Base-by-base conservation (phyloP, 306 rosid species). In the Gillenia trifoliata region DNA sequence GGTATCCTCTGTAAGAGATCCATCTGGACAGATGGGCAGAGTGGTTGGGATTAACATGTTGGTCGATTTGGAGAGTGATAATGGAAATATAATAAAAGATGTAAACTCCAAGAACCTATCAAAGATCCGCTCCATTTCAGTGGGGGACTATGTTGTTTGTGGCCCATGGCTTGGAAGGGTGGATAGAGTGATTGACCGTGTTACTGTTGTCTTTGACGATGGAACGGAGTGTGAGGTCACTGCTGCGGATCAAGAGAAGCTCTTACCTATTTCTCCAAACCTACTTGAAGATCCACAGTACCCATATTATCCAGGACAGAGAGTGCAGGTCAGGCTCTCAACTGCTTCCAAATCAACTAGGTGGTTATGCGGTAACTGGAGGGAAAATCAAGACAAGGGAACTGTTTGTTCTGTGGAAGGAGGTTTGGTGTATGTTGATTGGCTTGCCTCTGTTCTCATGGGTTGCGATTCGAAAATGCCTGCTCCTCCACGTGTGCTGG, bases 151-250 rank as follows among this genome's bases (percentile, higher is more conserved):
- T 59, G 96, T 95, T 72, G 75, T 89, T 72, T 84, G 78, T 63
- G 98, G 99, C 54, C 83, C 93, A 36, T 95, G 99, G 99, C 79
- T 95, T 74, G 99, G 99, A 61, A 86, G 81, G 82, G 92, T 90
- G 78, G 96, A 86, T 25, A 83, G 77, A 83, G 96, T 89, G 26
- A 84, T 89, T 45, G 97, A 95, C 80, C 77, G 77, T 76, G 88
- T 95, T 47, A 75, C 82, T 55, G 77, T 95, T 60, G 80, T 92
- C 70, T 85, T 89, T 79, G 99, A 90, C 62, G 90, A 95, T 79
- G 99, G 99, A 76, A 45, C 93, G 15, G 88, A 80, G 82, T 79
- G 82, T 80, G 89, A 81, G 75, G 81, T 92, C 78, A 81, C 72
- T 73, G 82, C 87, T 41, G 81, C 79, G 70, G 93, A 89, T 77